Conservation (phyloP, 805 yeast genomes). For the Cyberlindnera mycetangii region DNA sequence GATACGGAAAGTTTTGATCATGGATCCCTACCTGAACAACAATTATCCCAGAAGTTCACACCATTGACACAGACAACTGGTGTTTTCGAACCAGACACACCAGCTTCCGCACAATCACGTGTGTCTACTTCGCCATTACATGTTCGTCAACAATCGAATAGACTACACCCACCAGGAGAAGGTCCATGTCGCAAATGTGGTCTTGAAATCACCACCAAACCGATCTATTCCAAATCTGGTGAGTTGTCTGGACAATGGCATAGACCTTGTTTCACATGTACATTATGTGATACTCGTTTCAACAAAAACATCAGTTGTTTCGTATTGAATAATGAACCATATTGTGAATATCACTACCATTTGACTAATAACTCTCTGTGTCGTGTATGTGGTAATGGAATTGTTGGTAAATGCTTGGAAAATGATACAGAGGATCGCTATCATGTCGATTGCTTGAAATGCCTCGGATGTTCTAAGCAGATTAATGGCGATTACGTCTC, state of each 20-base stretch:
- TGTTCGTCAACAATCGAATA: not conserved
- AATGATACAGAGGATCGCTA: conserved; percentile 68
- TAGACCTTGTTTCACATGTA: conserved; percentile 77
- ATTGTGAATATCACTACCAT: conserved; percentile 79
- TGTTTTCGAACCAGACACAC: not conserved
- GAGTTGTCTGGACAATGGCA: conserved; percentile 94
- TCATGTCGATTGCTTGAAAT: conserved; percentile 71
- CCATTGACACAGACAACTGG: not conserved
- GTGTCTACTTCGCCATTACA: not conserved
- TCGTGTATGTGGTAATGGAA: conserved; percentile 63
- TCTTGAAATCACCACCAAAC: conserved; percentile 50
- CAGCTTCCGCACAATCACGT: not conserved
- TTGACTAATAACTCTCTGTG: conserved; percentile 73
- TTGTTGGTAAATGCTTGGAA: conserved; percentile 90
- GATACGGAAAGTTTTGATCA: conserved; percentile 8
- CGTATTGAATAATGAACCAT: conserved; percentile 75
- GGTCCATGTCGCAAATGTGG: conserved; percentile 84
- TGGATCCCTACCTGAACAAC: not conserved
- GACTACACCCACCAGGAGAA: conserved; percentile 50
- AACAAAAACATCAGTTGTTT: conserved; percentile 65
- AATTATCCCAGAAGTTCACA: conserved; percentile 1
- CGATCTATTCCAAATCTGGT: conserved; percentile 81
- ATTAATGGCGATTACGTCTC: conserved; percentile 57
- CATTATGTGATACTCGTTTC: conserved; percentile 55
- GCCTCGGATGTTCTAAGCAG: conserved; percentile 52